Base-by-base conservation (phyloP, 306 rosid genomes). In the Quercus mongolica region DNA sequence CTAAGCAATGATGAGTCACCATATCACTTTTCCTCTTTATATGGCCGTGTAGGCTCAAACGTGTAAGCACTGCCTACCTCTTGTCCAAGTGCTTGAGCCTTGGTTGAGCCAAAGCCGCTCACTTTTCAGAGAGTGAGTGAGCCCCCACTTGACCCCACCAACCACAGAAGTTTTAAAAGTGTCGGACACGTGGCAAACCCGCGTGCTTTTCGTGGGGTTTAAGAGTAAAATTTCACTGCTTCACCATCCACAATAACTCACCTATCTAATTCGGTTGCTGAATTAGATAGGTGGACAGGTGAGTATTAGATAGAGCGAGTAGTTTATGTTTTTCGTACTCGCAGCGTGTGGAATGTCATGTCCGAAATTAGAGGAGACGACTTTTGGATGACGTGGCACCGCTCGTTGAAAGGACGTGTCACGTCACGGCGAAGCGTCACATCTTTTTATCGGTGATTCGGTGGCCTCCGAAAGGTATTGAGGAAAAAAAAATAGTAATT, bases 371-470 rank as follows among this genome's bases (percentile, higher is more conserved):
- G 18, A 52, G 26, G 56, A 2, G 38, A 41, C 30, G 70, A 14
- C 57, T n/a, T 0, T 44, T 38, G 15, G 62, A 54, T 80, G 74
- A 77, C 76, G 84, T 76, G 87, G 74, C 84, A 51, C 19, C 28
- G 58, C 49, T 10, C 71, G 25, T 31, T 18, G 56, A 46, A 57
- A 62, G 56, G 56, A 59, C 77, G 69, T 21, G 62, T 74, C 19
- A 11, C 49, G 33, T 49, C 20, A 11, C 26, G 30, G 9, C 64
- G 52, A 76, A 76, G 73, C 79, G 73, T 76, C 73, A 49, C 64
- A 55, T 73, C 76, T 17, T 1, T 30, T 17, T 8, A 7, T 0
- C 46, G 46, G 46, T 41, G 46, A 41, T 41, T 73, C 71, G 71
- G 59, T 38, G 52, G 71, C 78, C 67, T 17, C 13, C 55, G 54